A percentile compares a stretch with the other conserved stretches of the same genome.
phyloP scores from a whole-genome alignment of 768 basidiomycete species.

The Trametes villosa region DNA sequence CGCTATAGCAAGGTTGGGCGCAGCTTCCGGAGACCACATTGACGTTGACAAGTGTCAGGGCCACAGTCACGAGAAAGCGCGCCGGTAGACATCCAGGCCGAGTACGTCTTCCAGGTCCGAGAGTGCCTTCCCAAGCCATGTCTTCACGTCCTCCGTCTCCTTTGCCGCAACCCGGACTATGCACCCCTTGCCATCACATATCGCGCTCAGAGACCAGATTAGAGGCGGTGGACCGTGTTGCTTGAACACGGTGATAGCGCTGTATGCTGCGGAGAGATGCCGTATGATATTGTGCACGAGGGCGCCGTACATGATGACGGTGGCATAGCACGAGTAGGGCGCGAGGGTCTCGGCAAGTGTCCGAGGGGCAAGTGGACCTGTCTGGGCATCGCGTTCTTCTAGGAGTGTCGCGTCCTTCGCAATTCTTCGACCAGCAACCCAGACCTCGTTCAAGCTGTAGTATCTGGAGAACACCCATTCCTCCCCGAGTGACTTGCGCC shows the following conservation, averaged over 20 bases:
- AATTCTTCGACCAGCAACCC: constrained; percentile 62
- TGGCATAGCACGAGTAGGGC: constrained; percentile 92
- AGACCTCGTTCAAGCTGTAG: constrained; percentile 84
- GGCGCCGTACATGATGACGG: constrained; percentile 79
- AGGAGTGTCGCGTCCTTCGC: constrained; percentile 82
- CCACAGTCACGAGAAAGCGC: constrained; percentile 57
- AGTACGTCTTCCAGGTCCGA: constrained; percentile 53
- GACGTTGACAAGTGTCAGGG: too few species aligned
- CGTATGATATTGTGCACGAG: constrained; percentile 51
- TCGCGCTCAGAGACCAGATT: constrained; percentile 80
- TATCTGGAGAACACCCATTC: constrained; percentile 90
- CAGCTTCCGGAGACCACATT: too few species aligned
- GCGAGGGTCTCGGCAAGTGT: constrained; percentile 62
- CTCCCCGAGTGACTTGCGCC: constrained; percentile 81
- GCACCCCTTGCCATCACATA: constrained; percentile 51
- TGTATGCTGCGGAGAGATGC: constrained; percentile 53
- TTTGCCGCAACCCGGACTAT: constrained; percentile 76
- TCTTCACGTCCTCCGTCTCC: constrained; percentile 75
- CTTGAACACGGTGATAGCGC: constrained; percentile 66
- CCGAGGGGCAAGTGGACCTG: constrained; percentile 41
- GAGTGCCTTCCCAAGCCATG: constrained; percentile 68
- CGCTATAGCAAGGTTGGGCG: too few species aligned
- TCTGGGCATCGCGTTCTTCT: constrained; percentile 44
- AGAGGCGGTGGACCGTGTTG: constrained; percentile 55
- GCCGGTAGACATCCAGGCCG: constrained; percentile 67